A percentile compares a stretch with the other conserved stretches of the same genome.
Conservation (phyloP, 345 rosid species). For the Reutealis trisperma region DNA sequence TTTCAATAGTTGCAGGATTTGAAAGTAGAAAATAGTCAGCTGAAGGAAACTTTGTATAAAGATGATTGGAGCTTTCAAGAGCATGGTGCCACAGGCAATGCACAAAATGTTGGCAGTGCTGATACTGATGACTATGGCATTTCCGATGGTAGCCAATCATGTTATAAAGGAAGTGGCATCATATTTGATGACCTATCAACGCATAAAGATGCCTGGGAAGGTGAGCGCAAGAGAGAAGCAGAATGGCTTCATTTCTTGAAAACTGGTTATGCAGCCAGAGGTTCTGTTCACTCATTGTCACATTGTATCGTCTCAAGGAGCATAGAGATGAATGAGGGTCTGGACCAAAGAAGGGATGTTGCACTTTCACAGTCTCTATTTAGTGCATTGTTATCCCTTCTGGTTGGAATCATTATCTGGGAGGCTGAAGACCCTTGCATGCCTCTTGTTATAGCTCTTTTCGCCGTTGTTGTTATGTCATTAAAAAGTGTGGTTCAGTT, state of each 20-base stretch:
- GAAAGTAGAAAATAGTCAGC: slow-evolving; percentile 53
- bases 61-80: slow-evolving; percentile 33
- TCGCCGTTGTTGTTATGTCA: slow-evolving; percentile 72
- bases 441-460: slow-evolving; percentile 79
- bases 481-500: slow-evolving; percentile 63
- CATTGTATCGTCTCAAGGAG: slow-evolving; percentile 27
- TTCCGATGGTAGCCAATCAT: slow-evolving; percentile 13
- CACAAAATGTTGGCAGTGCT: slow-evolving; percentile 15
- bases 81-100: slow-evolving; percentile 17
- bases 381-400: slow-evolving; percentile 57
- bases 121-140: slow-evolving; percentile 19
- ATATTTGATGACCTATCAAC: slow-evolving; percentile 18
- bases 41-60: slow-evolving; percentile 47
- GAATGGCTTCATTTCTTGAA: slow-evolving; percentile 16
- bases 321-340: slow-evolving; percentile 21
- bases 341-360: slow-evolving; percentile 41
- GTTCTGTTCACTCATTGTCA: slow-evolving; percentile 31
- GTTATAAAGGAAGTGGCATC: slow-evolving; percentile 24
- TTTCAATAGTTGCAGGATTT: slow-evolving; percentile 51
- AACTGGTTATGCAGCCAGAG: slow-evolving; percentile 25
- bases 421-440: slow-evolving; percentile 64
- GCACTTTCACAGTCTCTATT: slow-evolving; percentile 63
- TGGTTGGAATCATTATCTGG: slow-evolving; percentile 68
- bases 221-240: slow-evolving; percentile 21
- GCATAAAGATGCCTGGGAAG: slow-evolving; percentile 25